These are phyloP conservation scores for Paraphoma chrysanthemicola DNA, from an alignment of 2,329 filamentous ascomycete species.

Conservation along the genomic window DNA sequence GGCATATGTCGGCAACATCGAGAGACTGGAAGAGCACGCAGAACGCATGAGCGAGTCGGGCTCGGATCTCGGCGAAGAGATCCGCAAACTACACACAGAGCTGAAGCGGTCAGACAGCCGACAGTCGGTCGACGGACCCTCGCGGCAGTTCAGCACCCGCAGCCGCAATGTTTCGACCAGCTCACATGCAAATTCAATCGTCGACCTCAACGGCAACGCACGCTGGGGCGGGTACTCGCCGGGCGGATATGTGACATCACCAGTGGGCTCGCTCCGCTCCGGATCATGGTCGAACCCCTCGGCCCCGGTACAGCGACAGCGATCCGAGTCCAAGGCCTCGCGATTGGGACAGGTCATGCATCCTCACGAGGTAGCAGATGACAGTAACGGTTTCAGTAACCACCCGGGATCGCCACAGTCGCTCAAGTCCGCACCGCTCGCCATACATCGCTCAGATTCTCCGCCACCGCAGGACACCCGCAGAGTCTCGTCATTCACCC, in stretches of 20 bases:
- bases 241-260: conserved; percentile 71
- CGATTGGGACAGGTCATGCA: conserved; percentile 52
- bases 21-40: conserved; percentile 76
- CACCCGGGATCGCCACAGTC: conserved; percentile 23
- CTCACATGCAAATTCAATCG: conserved; percentile 65
- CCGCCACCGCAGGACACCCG: conserved; percentile 32
- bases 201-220: conserved; percentile 72
- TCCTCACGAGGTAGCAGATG: conserved; percentile 34
- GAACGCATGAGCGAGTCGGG: conserved; percentile 74
- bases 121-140: conserved; percentile 60
- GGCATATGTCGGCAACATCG: conserved; percentile 71
- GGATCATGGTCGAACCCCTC: conserved; percentile 51
- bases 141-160: conserved; percentile 34
- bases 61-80: conserved; percentile 79
- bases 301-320: conserved; percentile 42
- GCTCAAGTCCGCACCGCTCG: conserved; percentile 12
- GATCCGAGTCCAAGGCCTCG: conserved; percentile 50
- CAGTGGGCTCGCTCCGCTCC: conserved; percentile 65
- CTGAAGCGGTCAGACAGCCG: conserved; percentile 74
- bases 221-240: conserved; percentile 75
- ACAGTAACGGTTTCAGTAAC: conserved; percentile 9
- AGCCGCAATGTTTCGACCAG: conserved; percentile 52
- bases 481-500: conserved; percentile 45
- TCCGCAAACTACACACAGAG: conserved; percentile 74
- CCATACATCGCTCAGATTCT: conserved; percentile 14